Evolutionary conservation across 2,329 filamentous ascomycete genomes (phyloP).

Genomic region (Aspergillus pseudoterreus): DNA sequence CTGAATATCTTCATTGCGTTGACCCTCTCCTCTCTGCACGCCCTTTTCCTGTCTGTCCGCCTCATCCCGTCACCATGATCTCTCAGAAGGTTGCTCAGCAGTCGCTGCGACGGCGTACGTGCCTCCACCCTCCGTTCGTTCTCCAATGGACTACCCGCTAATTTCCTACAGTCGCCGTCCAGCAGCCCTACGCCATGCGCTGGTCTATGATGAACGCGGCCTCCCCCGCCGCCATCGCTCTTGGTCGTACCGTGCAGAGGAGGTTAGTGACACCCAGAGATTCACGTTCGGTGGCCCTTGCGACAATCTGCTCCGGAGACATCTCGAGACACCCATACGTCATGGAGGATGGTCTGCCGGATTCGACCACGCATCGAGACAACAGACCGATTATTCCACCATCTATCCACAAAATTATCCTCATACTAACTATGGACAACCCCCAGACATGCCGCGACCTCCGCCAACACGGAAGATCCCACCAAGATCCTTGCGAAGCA

Average conservation of each 20-base stretch:
- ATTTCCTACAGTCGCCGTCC: conserved; percentile 40
- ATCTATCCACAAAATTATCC: neutral
- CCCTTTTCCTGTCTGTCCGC: neutral
- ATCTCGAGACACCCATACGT: conserved; percentile 19
- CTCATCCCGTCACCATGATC: conserved; percentile 36
- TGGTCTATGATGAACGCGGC: conserved; percentile 41
- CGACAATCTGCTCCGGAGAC: neutral
- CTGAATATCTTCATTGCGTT: conserved; percentile 14
- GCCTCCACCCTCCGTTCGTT: neutral
- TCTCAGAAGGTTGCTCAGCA: conserved; percentile 47
- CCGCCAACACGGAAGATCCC: conserved; percentile 30
- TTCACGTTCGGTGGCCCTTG: neutral
- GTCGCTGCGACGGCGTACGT: conserved; percentile 48
- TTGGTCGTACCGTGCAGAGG: conserved; percentile 41
- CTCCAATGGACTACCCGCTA: conserved; percentile 10
- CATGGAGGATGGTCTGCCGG: conserved; percentile 13
- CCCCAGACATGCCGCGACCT: conserved; percentile 29
- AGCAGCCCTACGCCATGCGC: conserved; percentile 41
- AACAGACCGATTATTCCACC: neutral
- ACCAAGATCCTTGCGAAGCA: conserved; percentile 69
- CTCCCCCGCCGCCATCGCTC: conserved; percentile 42
- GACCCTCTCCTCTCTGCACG: conserved; percentile 8
- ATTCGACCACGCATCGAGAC: neutral
- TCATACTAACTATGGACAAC: conserved; percentile 6
- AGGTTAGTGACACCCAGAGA: conserved; percentile 32